Evolutionary conservation across 371 early-diverging fungal genomes (phyloP), one percentile per base, ranked within the genome.

Genomic region (Haplosporangium sp.): DNA sequence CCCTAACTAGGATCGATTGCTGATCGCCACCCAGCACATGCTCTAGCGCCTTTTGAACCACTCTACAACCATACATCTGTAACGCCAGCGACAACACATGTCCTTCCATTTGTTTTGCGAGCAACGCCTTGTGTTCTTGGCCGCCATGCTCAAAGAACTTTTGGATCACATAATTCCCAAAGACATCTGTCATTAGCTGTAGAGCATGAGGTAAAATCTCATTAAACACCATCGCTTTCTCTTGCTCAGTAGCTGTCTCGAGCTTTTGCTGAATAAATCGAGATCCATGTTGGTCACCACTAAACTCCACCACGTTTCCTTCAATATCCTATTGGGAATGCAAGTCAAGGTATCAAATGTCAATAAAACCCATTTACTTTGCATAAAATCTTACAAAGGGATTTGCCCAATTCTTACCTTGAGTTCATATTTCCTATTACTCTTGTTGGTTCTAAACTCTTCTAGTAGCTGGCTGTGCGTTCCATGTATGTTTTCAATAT

Each of bases 41-140:
- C 84, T 99, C 99, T 44, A 99, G 88, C 0, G 97, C 97, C 83
- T 85, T 99, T 87, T 99, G 99, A 9, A 99, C 96, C 4, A 99
- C 99, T 40, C 99, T 94, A 83, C 99, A 99, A 2, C 99, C 99
- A 87, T 99, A 99, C 96, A 99, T 99, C 86, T 99, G 99, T 71
- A 99, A 85, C 20, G 98, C 96, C 61, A 99, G 89, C 2, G 94
- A 89, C 53, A 98, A 83, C 8, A 99, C 94, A 83, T 96, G 96
- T 11, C 94, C 94, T 72, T 97, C 94, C 97, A 99, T 98, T 76
- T 95, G 92, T 70, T 90, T 88, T 4, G 96, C 96, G 70, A 98
- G 86, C 35, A 92, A 85, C 27, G 93, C 89, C 88, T 96, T 96
- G 79, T 98, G 98, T 74, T 90, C 88, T 79, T 92, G 93, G 71